These are phyloP conservation scores for Codiaeum variegatum DNA, from an alignment of 441 rosid species.

Conservation along the genomic window DNA sequence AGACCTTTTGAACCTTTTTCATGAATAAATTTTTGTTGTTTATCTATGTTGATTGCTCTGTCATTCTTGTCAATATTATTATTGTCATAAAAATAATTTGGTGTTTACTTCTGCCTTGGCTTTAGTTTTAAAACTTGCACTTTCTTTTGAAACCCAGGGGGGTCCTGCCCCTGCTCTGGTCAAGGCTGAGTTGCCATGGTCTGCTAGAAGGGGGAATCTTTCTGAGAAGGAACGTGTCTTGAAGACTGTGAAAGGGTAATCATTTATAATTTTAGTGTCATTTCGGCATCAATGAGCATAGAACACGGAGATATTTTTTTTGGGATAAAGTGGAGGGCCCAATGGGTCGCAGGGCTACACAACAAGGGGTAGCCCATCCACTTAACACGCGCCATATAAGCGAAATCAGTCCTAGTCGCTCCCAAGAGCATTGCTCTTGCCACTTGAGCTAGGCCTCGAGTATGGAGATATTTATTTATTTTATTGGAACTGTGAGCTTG, in stretches of 20 bases:
- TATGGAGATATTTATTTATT: background rate
- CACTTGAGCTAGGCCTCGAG: no score
- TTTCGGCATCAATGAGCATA: background rate
- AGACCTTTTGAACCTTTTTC: no score
- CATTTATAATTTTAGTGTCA: background rate
- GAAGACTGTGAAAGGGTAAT: conserved; percentile 88
- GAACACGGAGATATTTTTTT: background rate
- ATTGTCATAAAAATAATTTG: background rate
- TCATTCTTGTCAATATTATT: background rate
- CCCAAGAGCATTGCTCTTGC: no score
- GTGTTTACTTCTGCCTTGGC: conserved; percentile 7
- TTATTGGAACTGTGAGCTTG: background rate
- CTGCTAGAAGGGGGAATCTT: conserved; percentile 65
- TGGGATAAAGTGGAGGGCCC: no score
- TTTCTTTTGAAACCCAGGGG: conserved; percentile 41
- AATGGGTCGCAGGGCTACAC: no score
- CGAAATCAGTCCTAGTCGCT: no score
- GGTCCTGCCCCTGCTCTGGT: conserved; percentile 58
- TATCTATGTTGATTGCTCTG: background rate
- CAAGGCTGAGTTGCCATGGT: conserved; percentile 96
- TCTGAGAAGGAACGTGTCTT: conserved; percentile 80
- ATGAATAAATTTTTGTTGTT: background rate
- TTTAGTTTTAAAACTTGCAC: conserved; percentile 16
- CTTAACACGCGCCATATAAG: no score
- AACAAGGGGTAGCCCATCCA: no score